Conservation (phyloP, 129 eudicot genomes). For the Chrysanthemum seticuspe region DNA sequence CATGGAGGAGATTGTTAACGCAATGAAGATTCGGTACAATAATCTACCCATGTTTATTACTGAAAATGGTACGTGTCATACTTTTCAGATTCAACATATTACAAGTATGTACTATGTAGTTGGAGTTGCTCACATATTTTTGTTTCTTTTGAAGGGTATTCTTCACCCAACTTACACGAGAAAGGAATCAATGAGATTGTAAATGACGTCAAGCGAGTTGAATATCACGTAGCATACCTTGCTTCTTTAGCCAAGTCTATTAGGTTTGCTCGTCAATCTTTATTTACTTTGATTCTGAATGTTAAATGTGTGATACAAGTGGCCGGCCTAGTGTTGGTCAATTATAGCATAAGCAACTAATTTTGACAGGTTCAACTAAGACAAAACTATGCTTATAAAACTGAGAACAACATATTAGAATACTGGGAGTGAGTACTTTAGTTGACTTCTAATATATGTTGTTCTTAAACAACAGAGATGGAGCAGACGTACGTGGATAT, state of each 20-base stretch:
- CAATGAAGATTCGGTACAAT: conserved; percentile 54
- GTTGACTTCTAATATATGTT: background rate
- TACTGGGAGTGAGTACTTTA: too few species aligned
- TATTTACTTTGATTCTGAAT: background rate
- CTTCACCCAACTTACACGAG: conserved; percentile 32
- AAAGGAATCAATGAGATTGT: conserved; percentile 24
- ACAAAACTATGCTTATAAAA: too few species aligned
- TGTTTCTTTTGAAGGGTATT: conserved; percentile 42
- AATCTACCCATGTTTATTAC: conserved; percentile 77
- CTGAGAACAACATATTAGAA: too few species aligned
- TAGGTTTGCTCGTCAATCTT: conserved; percentile 40
- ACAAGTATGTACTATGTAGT: background rate
- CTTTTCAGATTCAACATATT: background rate
- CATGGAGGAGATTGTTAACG: conserved; percentile 57
- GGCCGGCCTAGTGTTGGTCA: too few species aligned
- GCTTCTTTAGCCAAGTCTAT: conserved; percentile 53
- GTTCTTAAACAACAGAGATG: conserved; percentile 38
- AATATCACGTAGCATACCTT: conserved; percentile 56
- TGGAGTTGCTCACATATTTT: background rate
- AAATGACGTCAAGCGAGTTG: conserved; percentile 53
- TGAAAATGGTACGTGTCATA: conserved; percentile 63
- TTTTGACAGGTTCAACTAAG: too few species aligned
- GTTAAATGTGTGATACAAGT: too few species aligned
- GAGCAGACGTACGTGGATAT: conserved; percentile 88
- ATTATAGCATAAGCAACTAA: too few species aligned